phyloP scores from a whole-genome alignment of 352 stramenopile genomes.

The Phytophthora palmivora region DNA sequence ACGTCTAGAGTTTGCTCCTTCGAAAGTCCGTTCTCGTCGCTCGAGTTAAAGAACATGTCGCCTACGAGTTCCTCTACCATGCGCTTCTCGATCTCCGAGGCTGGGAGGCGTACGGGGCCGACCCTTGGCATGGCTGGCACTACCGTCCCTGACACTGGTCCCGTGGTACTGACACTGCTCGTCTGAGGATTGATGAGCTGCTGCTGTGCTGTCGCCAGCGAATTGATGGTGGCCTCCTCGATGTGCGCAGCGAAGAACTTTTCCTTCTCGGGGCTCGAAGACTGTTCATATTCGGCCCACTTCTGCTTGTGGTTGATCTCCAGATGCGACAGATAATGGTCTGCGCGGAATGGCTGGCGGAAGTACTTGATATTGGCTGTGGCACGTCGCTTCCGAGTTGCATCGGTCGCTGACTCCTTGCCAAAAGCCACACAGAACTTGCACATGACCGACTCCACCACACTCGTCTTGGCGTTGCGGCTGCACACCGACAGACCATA shows the following conservation, averaged over 20 bases:
- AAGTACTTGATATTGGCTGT: conserved; percentile 84
- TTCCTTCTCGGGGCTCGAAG: conserved; percentile 60
- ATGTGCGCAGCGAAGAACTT: conserved; percentile 55
- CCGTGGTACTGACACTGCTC: background rate
- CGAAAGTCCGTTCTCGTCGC: conserved; percentile 48
- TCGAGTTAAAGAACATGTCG: conserved; percentile 57
- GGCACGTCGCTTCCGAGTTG: conserved; percentile 64
- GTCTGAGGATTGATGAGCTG: conserved; percentile 25
- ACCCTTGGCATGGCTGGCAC: conserved; percentile 27
- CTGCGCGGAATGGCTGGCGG: conserved; percentile 65
- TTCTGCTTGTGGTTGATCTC: conserved; percentile 77
- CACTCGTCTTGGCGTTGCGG: conserved; percentile 53
- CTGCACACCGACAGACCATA: conserved; percentile 73
- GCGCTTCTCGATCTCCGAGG: conserved; percentile 63
- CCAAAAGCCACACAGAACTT: conserved; percentile 81
- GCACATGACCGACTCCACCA: conserved; percentile 76
- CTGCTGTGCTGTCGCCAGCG: conserved; percentile 38
- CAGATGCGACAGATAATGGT: conserved; percentile 74
- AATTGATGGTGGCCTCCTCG: conserved; percentile 42
- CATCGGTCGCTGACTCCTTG: conserved; percentile 58
- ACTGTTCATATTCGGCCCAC: conserved; percentile 68
- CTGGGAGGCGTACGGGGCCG: conserved; percentile 50
- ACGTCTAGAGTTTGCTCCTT: conserved; percentile 54
- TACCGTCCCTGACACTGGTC: background rate
- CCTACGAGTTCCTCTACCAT: conserved; percentile 63